Evolutionary conservation across 441 rosid genomes (phyloP), one percentile per base, ranked within the genome.

Genomic region (Bocquillonia castaneifolia): DNA sequence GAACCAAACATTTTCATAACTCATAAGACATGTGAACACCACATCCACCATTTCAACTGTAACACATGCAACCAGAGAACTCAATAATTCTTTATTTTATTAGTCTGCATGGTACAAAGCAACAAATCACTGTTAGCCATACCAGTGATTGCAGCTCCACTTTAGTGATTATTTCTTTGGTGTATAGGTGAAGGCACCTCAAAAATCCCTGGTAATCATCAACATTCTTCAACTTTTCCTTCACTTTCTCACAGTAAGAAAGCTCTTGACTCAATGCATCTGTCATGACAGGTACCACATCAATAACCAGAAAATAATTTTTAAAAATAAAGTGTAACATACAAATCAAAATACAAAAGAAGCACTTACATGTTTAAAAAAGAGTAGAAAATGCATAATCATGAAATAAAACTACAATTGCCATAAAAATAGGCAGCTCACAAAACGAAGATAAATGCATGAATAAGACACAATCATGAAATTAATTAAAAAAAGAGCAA

Each of bases 101-200:
- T 60, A 17, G 20, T 20, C 28, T 22, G 37, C 9, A 37, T 59
- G 63, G 18, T 22, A 28, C 47, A 48, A 18, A 18, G 22, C 31
- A 52, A 25, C 34, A 48, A 69, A 32, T 64, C 18, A 55, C 37
- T 22, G 50, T 23, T 26, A 60, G 67, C 76, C 91, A 77, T 90
- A 94, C 99, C 97, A 92, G 79, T 70, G 86, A 85, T 48, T 86
- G 93, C 80, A 95, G 72, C 57, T 95, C 93, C 69, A 85, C 67
- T 69, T 90, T 86, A 52, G 86, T 76, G 77, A 95, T 92, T 61
- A 92, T 88, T 78, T 90, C 98, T 71, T 82, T 78, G 50, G 93
- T 86, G 73, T 80, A 90, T 59, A 92, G 90, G 81, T 84, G 91
- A 76, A 95, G 99, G 76, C 97, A 88, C 76, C 81, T 80, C 68